Conservation (phyloP, 1,284 basidiomycete species). For the Ganoderma lingzhi region DNA sequence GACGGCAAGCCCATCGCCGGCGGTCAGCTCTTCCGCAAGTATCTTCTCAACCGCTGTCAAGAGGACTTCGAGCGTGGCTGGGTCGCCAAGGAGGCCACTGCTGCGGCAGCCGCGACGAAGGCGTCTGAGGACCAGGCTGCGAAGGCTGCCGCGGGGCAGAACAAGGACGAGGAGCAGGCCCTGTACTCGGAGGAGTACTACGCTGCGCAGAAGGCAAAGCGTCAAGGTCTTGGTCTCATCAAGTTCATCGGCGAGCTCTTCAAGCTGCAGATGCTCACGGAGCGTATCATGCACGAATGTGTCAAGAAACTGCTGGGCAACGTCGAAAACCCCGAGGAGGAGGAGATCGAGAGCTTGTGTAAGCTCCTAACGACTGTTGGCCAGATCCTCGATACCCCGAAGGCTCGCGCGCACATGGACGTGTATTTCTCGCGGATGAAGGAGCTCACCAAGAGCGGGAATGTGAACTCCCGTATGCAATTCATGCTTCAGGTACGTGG, state of each 20-base stretch:
- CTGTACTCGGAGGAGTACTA: slow-evolving; percentile 98
- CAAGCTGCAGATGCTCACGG: slow-evolving; percentile 78
- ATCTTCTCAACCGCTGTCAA: slow-evolving; percentile 73
- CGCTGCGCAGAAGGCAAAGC: slow-evolving; percentile 95
- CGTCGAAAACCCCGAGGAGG: slow-evolving; percentile 94
- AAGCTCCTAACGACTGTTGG: slow-evolving; percentile 94
- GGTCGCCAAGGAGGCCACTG: slow-evolving; percentile 51
- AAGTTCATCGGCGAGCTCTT: slow-evolving; percentile 98
- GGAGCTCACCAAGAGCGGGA: slow-evolving; percentile 76
- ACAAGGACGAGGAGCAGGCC: slow-evolving; percentile 62
- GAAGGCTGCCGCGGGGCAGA: slow-evolving; percentile 67
- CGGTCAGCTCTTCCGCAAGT: slow-evolving; percentile 87
- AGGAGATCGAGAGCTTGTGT: slow-evolving; percentile 96
- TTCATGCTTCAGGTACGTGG: slow-evolving; percentile 91
- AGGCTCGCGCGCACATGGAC: slow-evolving; percentile 87
- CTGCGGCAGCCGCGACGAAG: slow-evolving; percentile 44
- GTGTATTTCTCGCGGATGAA: slow-evolving; percentile 94
- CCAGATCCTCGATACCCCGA: slow-evolving; percentile 78
- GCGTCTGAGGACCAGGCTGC: slow-evolving; percentile 63
- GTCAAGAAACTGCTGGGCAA: slow-evolving; percentile 94
- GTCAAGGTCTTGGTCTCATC: slow-evolving; percentile 95
- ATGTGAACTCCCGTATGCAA: slow-evolving; percentile 88
- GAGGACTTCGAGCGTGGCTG: slow-evolving; percentile 45
- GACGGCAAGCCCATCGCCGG: slow-evolving; percentile 90
- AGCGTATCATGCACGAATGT: slow-evolving; percentile 85